Evolutionary conservation across 129 eudicot species (phyloP).

Genomic region (sunflower (Helianthus annuus)): HanXRQr2.0-SUNRISE NC_035439.2:28517417-28517916

Average conservation of each 20-base stretch:
- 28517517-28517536: constrained; percentile 84
- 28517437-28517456: constrained; percentile 29
- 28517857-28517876: not conserved
- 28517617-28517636: constrained; percentile 25
- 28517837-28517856: not conserved
- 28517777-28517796: constrained; percentile 96
- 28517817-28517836: constrained; percentile 72
- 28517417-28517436: constrained; percentile 22
- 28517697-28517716: not conserved
- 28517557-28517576: constrained; percentile 83
- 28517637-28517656: constrained; percentile 3
- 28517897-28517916: constrained; percentile 51
- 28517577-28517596: constrained; percentile 83
- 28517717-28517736: not conserved
- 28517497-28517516: constrained; percentile 87
- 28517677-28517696: not conserved
- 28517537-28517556: constrained; percentile 88
- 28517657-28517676: not conserved
- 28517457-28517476: constrained; percentile 27
- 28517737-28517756: constrained; percentile 58
- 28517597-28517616: constrained; percentile 91
- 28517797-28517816: constrained; percentile 97
- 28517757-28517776: constrained; percentile 83
- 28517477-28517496: constrained; percentile 78
- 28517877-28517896: not conserved